Base-by-base conservation (phyloP, 768 basidiomycete species). In the Royoungia palumana region DNA sequence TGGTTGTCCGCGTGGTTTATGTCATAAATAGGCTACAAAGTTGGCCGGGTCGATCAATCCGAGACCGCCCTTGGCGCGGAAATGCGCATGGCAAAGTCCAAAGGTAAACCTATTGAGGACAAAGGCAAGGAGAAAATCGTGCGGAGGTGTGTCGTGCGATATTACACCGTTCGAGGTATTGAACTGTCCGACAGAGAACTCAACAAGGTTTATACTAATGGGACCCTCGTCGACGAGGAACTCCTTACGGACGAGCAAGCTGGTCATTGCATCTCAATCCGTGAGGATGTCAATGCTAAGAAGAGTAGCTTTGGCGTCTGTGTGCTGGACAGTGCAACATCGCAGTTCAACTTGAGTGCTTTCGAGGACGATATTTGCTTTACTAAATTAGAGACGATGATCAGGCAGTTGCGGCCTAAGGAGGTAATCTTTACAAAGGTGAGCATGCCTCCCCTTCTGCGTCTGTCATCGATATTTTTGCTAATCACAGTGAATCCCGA, bases 61-160 rank as follows among this genome's bases (percentile, higher is more conserved):
- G 96, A 99, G 72, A 99, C 96, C 0, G 94, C 94, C 0, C 83
- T 99, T 11, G 96, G 95, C 20, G 92, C 91, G 19, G 95, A 98
- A 68, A 95, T 98, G 89, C 86, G 95, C 24, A 67, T 88, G 51
- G 89, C 90, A 19, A 87, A 87, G 58, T 70, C 69, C 14, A 75
- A 72, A 54, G 70, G 69, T 42, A 77, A 71, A 66, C 10, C 72
- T 63, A 35, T 59, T 55, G 65, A 60, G 0, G 83, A 82, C 40
- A 83, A 79, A 55, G 72, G 72, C 35, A 83, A 81, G 53, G 89
- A 89, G 6, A 90, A 95, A 72, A 97, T 98, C 43, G 96, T 98
- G 35, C 75, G 87, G 53, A 76, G 92, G 85, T 83, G 49, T 19
- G 54, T 46, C 24, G 68, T 5, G 68, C 3, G 5, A 22, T 22